Percentiles rank a stretch among this genome's conserved stretches.
These are phyloP conservation scores for Balansia obtecta DNA, from an alignment of 2,329 filamentous ascomycete species.

Conservation along the genomic window DNA sequence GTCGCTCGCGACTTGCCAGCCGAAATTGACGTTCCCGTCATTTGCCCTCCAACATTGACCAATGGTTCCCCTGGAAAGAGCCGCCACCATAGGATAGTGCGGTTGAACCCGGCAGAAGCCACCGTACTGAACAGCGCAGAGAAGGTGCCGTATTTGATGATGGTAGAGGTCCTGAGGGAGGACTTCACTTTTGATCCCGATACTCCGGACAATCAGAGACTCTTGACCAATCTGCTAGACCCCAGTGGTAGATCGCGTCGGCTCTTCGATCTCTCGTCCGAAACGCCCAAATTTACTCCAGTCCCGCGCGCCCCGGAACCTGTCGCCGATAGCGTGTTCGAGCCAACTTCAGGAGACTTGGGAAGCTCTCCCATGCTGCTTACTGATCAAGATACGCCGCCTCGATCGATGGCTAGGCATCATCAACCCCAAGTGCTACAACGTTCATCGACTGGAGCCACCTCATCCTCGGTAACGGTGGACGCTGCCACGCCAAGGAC, in stretches of 20 bases:
- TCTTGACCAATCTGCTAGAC: conserved; percentile 45
- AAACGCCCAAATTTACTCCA: conserved; percentile 43
- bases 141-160: conserved; percentile 72
- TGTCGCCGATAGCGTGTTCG: conserved; percentile 62
- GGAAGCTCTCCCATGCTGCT: conserved; percentile 60
- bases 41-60: conserved; percentile 63
- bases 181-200: conserved; percentile 76
- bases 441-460: conserved; percentile 48
- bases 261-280: conserved; percentile 54
- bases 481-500: conserved; percentile 55
- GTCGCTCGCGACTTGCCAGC: conserved; percentile 72
- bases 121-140: conserved; percentile 80
- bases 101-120: conserved; percentile 71
- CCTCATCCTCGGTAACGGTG: conserved; percentile 45
- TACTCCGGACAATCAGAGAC: conserved; percentile 56
- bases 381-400: conserved; percentile 35
- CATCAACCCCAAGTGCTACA: conserved; percentile 26
- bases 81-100: conserved; percentile 70
- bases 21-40: conserved; percentile 72
- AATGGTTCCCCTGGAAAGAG: conserved; percentile 64
- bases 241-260: conserved; percentile 45
- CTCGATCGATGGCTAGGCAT: conserved; percentile 17
- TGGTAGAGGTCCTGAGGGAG: conserved; percentile 71
- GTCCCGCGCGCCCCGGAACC: conserved; percentile 30
- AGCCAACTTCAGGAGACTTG: conserved; percentile 68